Base-by-base conservation (phyloP, 352 stramenopile genomes). In the Phytophthora ohioensis region DNA sequence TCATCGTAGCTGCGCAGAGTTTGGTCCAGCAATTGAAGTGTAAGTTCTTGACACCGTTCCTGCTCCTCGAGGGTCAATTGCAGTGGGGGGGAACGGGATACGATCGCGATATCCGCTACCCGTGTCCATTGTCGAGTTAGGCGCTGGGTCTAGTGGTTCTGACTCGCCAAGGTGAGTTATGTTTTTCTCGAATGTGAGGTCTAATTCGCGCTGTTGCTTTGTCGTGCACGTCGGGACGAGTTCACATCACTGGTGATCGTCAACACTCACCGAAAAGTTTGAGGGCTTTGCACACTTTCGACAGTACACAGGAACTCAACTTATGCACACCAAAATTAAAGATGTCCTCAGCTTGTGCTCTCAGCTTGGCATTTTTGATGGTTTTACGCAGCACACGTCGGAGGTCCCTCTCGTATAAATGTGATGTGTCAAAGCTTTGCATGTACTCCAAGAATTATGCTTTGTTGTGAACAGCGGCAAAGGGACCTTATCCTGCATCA, bases 1-100 rank as follows among this genome's bases (percentile, higher is more conserved):
- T 72, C 64, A 34, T 72, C 63, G 53, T 72, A 76, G 45, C 59
- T 62, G 27, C 57, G 69, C 15, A 72, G 57, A 36, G 54, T 72
- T 34, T 61, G 69, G 21, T 76, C 69, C 49, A 76, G 52, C 17
- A 76, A 45, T 38, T 76, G 68, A 17, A 72, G 11, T 47, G 61
- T 66, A 8, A 59, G 31, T 5, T 75, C 67, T 27, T 70, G 60
- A 39, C 53, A 75, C 5, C 38, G 57, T n/a, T 67, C 41, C 43
- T 71, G 54, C 41, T 75, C 61, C 32, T 64, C 60, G 13, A 57
- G 4, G 5, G 57, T 68, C 52, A 73, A 41, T 10, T 73, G 45
- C 42, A 73, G 35, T 13, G 42, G 39, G 7, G n/a, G 51, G 32
- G 36, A 69, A 69, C 10, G 61, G 52, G 35, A 69, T 69, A 8